Evolutionary conservation across 2,329 filamentous ascomycete genomes (phyloP).

Genomic region (Sclerotinia minor): DNA sequence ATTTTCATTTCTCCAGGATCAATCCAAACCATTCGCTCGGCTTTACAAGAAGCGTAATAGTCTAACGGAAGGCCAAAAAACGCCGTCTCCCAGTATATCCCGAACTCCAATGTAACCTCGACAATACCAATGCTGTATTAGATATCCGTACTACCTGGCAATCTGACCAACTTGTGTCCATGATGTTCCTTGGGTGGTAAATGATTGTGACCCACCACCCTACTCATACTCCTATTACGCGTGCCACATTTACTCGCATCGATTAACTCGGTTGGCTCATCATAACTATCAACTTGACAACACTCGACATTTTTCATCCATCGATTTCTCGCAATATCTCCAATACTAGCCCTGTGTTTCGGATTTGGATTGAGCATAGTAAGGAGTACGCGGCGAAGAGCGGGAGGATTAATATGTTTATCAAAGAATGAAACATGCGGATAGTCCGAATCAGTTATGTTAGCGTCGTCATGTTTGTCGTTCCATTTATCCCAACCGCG

Average conservation of each 20-base stretch:
- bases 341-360: slow-evolving; percentile 65
- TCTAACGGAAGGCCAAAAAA: not conserved
- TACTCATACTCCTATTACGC: slow-evolving; percentile 48
- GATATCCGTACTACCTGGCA: slow-evolving; percentile 38
- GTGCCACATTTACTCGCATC: slow-evolving; percentile 54
- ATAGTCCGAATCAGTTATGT: slow-evolving; percentile 61
- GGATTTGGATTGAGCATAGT: slow-evolving; percentile 84
- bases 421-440: slow-evolving; percentile 68
- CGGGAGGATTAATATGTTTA: slow-evolving; percentile 62
- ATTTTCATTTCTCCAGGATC: not conserved
- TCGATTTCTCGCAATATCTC: slow-evolving; percentile 67
- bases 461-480: slow-evolving; percentile 48
- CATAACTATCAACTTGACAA: slow-evolving; percentile 71
- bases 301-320: slow-evolving; percentile 76
- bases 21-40: not conserved
- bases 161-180: slow-evolving; percentile 37
- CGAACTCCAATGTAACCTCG: not conserved
- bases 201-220: slow-evolving; percentile 40
- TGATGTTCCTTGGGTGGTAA: slow-evolving; percentile 33
- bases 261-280: slow-evolving; percentile 58
- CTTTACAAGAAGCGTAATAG: not conserved
- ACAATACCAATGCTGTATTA: slow-evolving; percentile 13
- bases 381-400: slow-evolving; percentile 69
- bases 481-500: slow-evolving; percentile 70
- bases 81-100: not conserved